Conservation (phyloP, 257 asterid species). For the Paulownia fortunei region DNA sequence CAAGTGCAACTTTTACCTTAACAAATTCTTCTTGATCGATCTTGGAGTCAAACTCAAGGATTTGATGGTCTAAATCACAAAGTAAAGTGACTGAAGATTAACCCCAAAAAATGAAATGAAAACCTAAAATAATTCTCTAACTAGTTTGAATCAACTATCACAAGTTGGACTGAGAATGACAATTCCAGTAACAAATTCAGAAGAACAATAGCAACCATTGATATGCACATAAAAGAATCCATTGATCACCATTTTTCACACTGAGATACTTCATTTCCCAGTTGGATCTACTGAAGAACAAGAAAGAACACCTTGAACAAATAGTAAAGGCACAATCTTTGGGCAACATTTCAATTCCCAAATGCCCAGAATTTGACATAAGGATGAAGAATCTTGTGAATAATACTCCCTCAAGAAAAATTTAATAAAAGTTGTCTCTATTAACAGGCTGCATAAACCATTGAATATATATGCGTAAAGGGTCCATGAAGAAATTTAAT, state of each 20-base stretch:
- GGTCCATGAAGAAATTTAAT: too few species aligned
- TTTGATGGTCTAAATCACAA: background rate
- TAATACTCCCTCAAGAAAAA: too few species aligned
- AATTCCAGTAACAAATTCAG: too few species aligned
- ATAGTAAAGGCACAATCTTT: slow-evolving; percentile 22
- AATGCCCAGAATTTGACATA: too few species aligned
- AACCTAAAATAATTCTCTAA: background rate
- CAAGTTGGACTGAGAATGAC: background rate
- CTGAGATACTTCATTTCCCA: slow-evolving; percentile 5
- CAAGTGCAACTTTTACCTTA: too few species aligned
- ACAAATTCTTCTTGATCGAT: too few species aligned
- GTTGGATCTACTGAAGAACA: slow-evolving; percentile 41
- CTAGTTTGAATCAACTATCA: background rate
- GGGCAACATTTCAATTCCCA: slow-evolving; percentile 6
- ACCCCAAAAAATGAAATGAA: background rate
- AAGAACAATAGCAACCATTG: background rate
- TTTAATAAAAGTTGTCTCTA: too few species aligned
- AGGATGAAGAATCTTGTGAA: too few species aligned
- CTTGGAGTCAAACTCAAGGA: background rate
- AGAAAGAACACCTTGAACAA: background rate
- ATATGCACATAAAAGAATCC: background rate
- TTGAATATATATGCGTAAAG: too few species aligned
- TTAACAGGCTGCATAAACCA: too few species aligned
- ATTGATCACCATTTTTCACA: slow-evolving; percentile 15
- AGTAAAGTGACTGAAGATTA: background rate